A percentile compares a stretch with the other conserved stretches of the same genome.
phyloP scores from a whole-genome alignment of 352 stramenopile genomes.

The Elongisporangium anandrum region DNA sequence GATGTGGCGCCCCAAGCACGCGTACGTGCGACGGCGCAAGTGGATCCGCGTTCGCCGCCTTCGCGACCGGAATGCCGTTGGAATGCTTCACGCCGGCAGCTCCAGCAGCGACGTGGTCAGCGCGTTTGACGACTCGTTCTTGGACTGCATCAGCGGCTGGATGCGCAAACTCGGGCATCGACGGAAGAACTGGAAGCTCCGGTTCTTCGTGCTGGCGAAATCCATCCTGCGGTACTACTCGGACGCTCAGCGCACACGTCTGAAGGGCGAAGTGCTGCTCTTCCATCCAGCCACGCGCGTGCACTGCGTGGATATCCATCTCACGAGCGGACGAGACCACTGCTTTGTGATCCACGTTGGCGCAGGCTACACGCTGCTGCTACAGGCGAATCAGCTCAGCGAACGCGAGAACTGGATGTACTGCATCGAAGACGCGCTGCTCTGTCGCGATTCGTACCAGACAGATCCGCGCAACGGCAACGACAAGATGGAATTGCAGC shows the following conservation, averaged over 20 bases:
- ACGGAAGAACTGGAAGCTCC: constrained; percentile 75
- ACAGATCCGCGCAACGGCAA: constrained; percentile 12
- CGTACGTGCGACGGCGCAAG: constrained; percentile 52
- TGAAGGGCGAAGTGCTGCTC: constrained; percentile 74
- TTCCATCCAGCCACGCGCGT: constrained; percentile 66
- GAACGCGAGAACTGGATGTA: constrained; percentile 81
- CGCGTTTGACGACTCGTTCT: constrained; percentile 63
- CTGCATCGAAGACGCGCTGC: constrained; percentile 66
- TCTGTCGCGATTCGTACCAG: constrained; percentile 71
- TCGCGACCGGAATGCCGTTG: background rate
- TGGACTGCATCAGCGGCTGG: constrained; percentile 73
- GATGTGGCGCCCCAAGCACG: constrained; percentile 29
- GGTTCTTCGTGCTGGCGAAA: constrained; percentile 70
- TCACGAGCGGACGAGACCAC: constrained; percentile 42
- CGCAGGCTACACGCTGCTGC: constrained; percentile 47
- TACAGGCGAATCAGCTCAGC: constrained; percentile 48
- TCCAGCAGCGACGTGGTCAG: constrained; percentile 10
- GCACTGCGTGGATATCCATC: constrained; percentile 66
- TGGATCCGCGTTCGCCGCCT: constrained; percentile 60
- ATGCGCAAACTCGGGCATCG: constrained; percentile 63
- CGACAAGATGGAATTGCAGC: constrained; percentile 9
- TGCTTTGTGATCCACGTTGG: constrained; percentile 65
- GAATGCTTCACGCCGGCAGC: background rate
- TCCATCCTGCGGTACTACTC: constrained; percentile 67
- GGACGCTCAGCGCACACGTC: constrained; percentile 37